Conservation (phyloP, 2,329 filamentous ascomycete genomes). For the Alternaria arborescens region DNA sequence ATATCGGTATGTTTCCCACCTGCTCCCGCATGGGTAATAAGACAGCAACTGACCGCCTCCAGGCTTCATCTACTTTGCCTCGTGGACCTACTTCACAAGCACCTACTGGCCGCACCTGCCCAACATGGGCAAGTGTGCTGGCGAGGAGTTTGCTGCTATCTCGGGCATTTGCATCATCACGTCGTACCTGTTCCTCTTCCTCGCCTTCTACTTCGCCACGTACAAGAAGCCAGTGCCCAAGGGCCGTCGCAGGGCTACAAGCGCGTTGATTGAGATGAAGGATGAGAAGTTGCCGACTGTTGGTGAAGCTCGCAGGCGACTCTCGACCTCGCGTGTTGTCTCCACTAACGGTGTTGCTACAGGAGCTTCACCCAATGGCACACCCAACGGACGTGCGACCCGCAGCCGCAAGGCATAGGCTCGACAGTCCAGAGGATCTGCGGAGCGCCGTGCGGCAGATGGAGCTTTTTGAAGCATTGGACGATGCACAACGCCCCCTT, state of each 20-base stretch:
- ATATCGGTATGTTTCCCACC: constrained; percentile 74
- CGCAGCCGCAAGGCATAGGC: constrained; percentile 75
- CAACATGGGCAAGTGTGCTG: constrained; percentile 85
- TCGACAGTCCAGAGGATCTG: background rate
- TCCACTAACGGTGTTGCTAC: constrained; percentile 51
- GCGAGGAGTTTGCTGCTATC: constrained; percentile 96
- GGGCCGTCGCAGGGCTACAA: constrained; percentile 77
- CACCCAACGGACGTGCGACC: constrained; percentile 67
- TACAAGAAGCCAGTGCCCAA: constrained; percentile 88
- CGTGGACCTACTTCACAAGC: constrained; percentile 97
- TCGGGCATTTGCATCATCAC: constrained; percentile 90
- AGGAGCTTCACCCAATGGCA: constrained; percentile 56
- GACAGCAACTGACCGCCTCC: constrained; percentile 28
- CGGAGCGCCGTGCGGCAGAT: constrained; percentile 3
- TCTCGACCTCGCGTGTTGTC: constrained; percentile 53
- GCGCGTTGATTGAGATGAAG: constrained; percentile 85
- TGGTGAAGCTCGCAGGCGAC: constrained; percentile 62
- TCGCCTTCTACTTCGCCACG: constrained; percentile 97
- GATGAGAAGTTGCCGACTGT: constrained; percentile 70
- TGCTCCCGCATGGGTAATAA: background rate
- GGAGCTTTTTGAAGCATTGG: background rate
- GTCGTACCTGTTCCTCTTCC: constrained; percentile 97
- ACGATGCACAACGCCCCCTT: background rate
- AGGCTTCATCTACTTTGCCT: constrained; percentile 98
- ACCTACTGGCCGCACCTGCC: constrained; percentile 88